A percentile compares a stretch with the other conserved stretches of the same genome.
phyloP scores from a whole-genome alignment of 106 monocot genomes.

The Apostasia shenzhenica region DNA sequence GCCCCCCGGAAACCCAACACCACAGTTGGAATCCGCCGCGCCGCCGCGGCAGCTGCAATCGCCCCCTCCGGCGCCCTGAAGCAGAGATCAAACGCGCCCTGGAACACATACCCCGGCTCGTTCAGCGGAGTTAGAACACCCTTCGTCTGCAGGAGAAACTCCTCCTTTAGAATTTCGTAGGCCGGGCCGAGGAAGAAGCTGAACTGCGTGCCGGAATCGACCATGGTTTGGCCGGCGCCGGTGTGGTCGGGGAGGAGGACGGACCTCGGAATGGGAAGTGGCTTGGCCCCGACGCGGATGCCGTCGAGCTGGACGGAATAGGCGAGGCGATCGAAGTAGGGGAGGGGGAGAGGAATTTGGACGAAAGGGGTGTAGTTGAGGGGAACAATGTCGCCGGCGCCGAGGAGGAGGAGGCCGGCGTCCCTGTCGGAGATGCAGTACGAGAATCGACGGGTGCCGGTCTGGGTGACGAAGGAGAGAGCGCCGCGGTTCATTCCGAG shows the following conservation, averaged over 20 bases:
- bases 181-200: conserved; percentile 79
- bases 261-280: conserved; percentile 59
- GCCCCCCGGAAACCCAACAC: conserved; percentile 52
- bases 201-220: conserved; percentile 87
- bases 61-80: conserved; percentile 24
- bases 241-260: conserved; percentile 83
- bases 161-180: conserved; percentile 45
- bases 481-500: conserved; percentile 93
- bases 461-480: conserved; percentile 80
- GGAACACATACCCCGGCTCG: conserved; percentile 64
- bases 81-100: conserved; percentile 76
- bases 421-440: conserved; percentile 78
- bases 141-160: conserved; percentile 52
- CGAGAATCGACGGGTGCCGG: conserved; percentile 52
- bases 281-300: conserved; percentile 50
- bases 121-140: conserved; percentile 28
- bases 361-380: conserved; percentile 81
- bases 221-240: conserved; percentile 91
- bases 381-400: conserved; percentile 25
- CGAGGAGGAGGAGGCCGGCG: conserved; percentile 54
- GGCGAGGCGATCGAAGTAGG: conserved; percentile 89
- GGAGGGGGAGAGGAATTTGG: conserved; percentile 56
- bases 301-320: conserved; percentile 78
- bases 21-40: conserved; percentile 41
- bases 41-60: conserved; percentile 4